These are phyloP conservation scores for Taiozyma sp. DNA, from an alignment of 1,139 yeast genomes.

Conservation along the genomic window DNA sequence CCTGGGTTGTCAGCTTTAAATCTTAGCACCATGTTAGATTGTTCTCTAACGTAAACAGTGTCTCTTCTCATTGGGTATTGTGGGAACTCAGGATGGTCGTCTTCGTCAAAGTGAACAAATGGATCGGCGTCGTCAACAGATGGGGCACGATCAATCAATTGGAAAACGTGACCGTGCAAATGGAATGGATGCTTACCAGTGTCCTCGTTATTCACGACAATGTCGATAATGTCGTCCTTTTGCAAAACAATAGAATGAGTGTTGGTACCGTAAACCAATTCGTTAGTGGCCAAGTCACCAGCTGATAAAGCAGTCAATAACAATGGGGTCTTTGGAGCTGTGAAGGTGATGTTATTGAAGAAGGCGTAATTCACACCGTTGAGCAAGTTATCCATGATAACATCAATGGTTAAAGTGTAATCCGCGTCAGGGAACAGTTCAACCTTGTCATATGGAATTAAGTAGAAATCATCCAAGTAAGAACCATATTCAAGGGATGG, in stretches of 20 bases:
- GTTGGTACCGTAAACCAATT: slow-evolving; percentile 68
- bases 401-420: slow-evolving; percentile 55
- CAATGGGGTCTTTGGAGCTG: slow-evolving; percentile 77
- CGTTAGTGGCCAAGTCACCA: slow-evolving; percentile 51
- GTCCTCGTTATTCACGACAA: slow-evolving; percentile 64
- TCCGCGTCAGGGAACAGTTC: slow-evolving; percentile 62
- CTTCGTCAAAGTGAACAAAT: slow-evolving; percentile 43
- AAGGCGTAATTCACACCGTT: slow-evolving; percentile 88
- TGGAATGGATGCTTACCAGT: slow-evolving; percentile 88
- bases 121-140: slow-evolving; percentile 44
- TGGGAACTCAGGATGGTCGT: slow-evolving; percentile 51
- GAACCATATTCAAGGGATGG: slow-evolving; percentile 40
- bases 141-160: slow-evolving; percentile 51
- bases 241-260: slow-evolving; percentile 69
- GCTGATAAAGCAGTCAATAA: slow-evolving; percentile 70
- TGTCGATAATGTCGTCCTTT: slow-evolving; percentile 61
- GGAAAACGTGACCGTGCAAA: slow-evolving; percentile 78
- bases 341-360: slow-evolving; percentile 78
- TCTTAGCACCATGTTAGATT: slow-evolving; percentile 64
- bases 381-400: slow-evolving; percentile 70
- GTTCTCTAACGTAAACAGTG: slow-evolving; percentile 57
- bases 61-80: slow-evolving; percentile 68
- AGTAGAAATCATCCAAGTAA: slow-evolving; percentile 59
- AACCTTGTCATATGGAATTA: slow-evolving; percentile 49
- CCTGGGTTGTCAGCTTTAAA: slow-evolving; percentile 84